phyloP scores from a whole-genome alignment of 2,329 filamentous ascomycete genomes.

The Alternaria gansuensis region DNA sequence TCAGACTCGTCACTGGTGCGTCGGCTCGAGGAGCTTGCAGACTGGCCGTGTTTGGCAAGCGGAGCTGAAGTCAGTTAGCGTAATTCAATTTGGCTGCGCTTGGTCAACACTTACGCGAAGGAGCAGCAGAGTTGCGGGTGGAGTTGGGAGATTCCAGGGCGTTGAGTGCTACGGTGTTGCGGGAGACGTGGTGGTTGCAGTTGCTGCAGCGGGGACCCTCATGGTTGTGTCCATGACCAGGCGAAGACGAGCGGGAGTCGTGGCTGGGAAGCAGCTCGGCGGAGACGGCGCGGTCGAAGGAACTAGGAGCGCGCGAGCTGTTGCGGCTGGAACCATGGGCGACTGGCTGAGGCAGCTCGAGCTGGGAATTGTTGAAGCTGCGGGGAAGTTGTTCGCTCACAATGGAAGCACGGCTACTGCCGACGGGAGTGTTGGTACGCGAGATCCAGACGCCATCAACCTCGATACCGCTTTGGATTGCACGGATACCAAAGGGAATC shows the following conservation, averaged over 20 bases:
- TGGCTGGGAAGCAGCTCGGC: constrained; percentile 47
- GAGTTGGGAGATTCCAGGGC: constrained; percentile 43
- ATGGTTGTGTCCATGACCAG: constrained; percentile 38
- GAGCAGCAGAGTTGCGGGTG: constrained; percentile 25
- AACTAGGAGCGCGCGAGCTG: constrained; percentile 49
- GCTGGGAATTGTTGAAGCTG: constrained; percentile 45
- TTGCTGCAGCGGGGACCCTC: constrained; percentile 49
- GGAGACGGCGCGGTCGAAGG: constrained; percentile 52
- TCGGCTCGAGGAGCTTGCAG: constrained; percentile 43
- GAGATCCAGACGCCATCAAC: constrained; percentile 78
- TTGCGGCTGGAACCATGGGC: constrained; percentile 46
- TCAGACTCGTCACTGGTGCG: constrained; percentile 51
- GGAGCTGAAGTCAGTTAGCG: constrained; percentile 30
- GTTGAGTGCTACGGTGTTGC: constrained; percentile 45
- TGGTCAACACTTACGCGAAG: constrained; percentile 39
- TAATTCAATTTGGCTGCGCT: not conserved
- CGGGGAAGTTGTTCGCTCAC: constrained; percentile 42
- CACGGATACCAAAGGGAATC: constrained; percentile 85
- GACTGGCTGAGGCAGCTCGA: constrained; percentile 45
- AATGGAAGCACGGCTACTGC: constrained; percentile 50
- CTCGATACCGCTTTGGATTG: constrained; percentile 82
- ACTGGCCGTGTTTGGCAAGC: constrained; percentile 27
- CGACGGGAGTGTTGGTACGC: constrained; percentile 54
- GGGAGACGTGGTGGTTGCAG: constrained; percentile 37
- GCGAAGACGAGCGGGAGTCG: constrained; percentile 46